These are phyloP conservation scores for Sapria himalayana DNA, from an alignment of 345 rosid species.

Conservation along the genomic window DNA sequence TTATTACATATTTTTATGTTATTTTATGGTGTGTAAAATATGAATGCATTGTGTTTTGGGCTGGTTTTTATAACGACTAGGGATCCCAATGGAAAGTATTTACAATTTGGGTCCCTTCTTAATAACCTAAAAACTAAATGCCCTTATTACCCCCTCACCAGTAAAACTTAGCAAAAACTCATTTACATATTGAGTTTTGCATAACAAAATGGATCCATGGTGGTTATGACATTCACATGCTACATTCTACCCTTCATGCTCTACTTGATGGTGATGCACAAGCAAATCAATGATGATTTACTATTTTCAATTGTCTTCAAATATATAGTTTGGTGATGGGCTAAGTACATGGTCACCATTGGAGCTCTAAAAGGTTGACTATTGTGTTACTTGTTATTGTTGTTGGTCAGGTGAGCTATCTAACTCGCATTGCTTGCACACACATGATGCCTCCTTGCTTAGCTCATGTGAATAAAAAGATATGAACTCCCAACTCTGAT, in stretches of 20 bases:
- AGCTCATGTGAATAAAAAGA: constrained; percentile 33
- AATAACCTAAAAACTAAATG: too few relatives aligned
- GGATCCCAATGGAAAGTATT: too few relatives aligned
- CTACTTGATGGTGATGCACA: constrained; percentile 42
- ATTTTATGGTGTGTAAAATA: too few relatives aligned
- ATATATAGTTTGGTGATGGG: constrained; percentile 52
- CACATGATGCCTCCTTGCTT: constrained; percentile 90
- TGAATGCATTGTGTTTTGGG: too few relatives aligned
- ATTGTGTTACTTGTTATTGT: constrained; percentile 52
- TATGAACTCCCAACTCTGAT: constrained; percentile 70
- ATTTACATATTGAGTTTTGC: too few relatives aligned
- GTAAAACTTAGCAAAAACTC: too few relatives aligned
- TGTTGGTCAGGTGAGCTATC: constrained; percentile 63
- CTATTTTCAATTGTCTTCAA: constrained; percentile 60
- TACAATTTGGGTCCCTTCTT: too few relatives aligned
- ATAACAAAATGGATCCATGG: constrained; percentile 81
- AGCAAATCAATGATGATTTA: constrained; percentile 27
- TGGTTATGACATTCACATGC: constrained; percentile 28
- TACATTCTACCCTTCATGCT: constrained; percentile 36
- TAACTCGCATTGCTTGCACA: constrained; percentile 73
- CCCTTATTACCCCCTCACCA: too few relatives aligned
- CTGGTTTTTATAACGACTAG: too few relatives aligned
- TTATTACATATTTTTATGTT: too few relatives aligned
- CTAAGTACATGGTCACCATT: constrained; percentile 54
- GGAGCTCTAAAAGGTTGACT: constrained; percentile 77